phyloP scores from a whole-genome alignment of 1,284 basidiomycete species.

The Trichosporon faecale region DNA sequence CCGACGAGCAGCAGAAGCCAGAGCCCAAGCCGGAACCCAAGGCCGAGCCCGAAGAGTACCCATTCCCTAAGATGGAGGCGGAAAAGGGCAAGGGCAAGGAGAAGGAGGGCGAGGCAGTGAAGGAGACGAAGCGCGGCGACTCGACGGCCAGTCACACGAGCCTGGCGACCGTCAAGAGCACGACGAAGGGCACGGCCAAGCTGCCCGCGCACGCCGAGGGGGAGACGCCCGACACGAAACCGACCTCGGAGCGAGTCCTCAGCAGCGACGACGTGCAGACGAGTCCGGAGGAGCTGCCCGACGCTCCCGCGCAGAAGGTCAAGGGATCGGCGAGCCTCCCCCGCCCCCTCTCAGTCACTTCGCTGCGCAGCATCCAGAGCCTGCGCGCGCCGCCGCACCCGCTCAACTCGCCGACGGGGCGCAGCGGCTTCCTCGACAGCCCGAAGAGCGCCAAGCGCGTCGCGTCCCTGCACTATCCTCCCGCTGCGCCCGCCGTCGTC shows the following conservation, averaged over 20 bases:
- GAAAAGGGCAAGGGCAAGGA: background rate
- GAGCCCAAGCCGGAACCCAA: constrained; percentile 10
- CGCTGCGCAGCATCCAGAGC: constrained; percentile 43
- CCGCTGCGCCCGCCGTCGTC: constrained; percentile 43
- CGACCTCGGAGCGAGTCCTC: background rate
- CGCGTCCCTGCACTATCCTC: constrained; percentile 45
- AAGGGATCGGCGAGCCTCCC: background rate
- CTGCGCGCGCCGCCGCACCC: constrained; percentile 49
- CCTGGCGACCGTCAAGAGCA: background rate
- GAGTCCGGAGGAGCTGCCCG: constrained; percentile 4
- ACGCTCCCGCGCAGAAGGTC: background rate
- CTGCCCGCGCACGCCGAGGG: background rate
- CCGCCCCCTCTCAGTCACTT: constrained; percentile 18
- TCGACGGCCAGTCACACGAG: background rate
- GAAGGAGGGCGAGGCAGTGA: background rate
- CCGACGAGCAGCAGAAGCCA: background rate
- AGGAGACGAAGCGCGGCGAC: background rate
- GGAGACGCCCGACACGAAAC: background rate
- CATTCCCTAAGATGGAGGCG: constrained; percentile 1
- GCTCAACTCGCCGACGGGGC: constrained; percentile 43
- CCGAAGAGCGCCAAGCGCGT: constrained; percentile 31
- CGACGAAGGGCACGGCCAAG: background rate
- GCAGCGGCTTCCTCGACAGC: constrained; percentile 15
- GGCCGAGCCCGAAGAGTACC: background rate
- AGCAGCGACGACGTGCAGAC: background rate